Evolutionary conservation across 345 rosid species (phyloP).

Genomic region (Xanthoceras sorbifolium): DNA sequence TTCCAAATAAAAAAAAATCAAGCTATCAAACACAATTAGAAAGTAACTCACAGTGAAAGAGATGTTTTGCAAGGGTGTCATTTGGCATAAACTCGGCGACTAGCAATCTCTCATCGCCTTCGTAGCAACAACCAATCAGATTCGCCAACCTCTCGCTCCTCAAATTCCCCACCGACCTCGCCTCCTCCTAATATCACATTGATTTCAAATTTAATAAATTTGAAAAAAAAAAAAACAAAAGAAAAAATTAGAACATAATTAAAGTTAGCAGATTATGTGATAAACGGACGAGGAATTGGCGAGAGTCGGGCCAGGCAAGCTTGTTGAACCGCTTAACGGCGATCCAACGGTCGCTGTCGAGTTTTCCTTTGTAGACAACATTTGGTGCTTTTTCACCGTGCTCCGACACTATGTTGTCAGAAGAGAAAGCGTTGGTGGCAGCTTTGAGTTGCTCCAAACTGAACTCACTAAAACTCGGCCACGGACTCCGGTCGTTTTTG

Average conservation of each 20-base stretch:
- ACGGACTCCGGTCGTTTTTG: conserved; percentile 39
- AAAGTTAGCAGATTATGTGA: background rate
- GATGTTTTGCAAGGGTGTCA: conserved; percentile 94
- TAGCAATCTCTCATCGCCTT: conserved; percentile 87
- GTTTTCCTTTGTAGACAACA: conserved; percentile 82
- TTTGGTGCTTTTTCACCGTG: conserved; percentile 98
- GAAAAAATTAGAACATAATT: background rate
- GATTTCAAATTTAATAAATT: background rate
- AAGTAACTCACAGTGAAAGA: conserved; percentile 74
- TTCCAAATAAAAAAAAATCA: background rate
- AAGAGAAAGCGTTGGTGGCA: conserved; percentile 75
- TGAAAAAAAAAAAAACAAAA: background rate
- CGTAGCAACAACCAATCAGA: conserved; percentile 87
- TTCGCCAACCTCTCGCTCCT: conserved; percentile 86
- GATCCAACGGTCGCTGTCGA: conserved; percentile 68
- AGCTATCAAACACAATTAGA: background rate
- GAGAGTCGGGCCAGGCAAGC: conserved; percentile 91
- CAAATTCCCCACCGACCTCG: conserved; percentile 80
- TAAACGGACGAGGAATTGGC: conserved; percentile 81
- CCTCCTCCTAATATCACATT: conserved; percentile 68
- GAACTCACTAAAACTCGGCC: conserved; percentile 80
- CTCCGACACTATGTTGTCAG: conserved; percentile 91
- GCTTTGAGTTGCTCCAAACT: conserved; percentile 70
- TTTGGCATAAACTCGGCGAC: conserved; percentile 95
- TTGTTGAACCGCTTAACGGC: conserved; percentile 92